Evolutionary conservation across 345 rosid species (phyloP).

Genomic region (Salix purpurea): DNA sequence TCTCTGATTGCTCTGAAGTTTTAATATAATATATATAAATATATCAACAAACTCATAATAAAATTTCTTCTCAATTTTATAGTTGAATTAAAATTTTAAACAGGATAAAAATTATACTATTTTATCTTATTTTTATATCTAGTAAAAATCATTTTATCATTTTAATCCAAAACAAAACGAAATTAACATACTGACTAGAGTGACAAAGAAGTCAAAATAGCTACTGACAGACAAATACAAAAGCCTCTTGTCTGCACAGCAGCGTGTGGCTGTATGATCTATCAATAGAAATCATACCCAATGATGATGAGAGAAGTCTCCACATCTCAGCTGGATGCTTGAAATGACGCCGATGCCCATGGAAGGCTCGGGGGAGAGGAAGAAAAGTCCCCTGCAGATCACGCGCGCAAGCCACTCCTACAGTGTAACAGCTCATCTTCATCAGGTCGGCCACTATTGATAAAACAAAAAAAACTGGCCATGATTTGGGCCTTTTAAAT

Average conservation of each 20-base stretch:
- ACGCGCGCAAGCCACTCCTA: not conserved
- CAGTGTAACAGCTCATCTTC: not conserved
- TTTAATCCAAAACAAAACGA: too few species aligned
- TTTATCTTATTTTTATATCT: too few species aligned
- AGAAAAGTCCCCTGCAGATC: not conserved
- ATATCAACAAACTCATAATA: too few species aligned
- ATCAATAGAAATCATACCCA: constrained; percentile 3
- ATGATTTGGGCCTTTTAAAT: not conserved
- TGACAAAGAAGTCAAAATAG: not conserved
- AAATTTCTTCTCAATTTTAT: too few species aligned
- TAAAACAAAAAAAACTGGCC: not conserved
- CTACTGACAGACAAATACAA: not conserved
- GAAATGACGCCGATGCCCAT: not conserved
- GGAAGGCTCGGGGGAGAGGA: not conserved
- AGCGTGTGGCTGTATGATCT: not conserved
- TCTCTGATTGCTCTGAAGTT: rapidly evolving
- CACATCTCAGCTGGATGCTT: not conserved
- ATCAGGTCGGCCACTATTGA: not conserved
- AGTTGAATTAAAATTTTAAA: too few species aligned
- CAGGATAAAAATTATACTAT: too few species aligned
- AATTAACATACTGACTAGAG: too few species aligned
- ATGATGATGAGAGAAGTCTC: constrained; percentile 4
- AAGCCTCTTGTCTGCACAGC: not conserved
- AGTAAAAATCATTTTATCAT: rapidly evolving
- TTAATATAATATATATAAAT: too few species aligned